phyloP scores from a whole-genome alignment of 2,329 filamentous ascomycete species.

The Pyrenophora seminiperda region DNA sequence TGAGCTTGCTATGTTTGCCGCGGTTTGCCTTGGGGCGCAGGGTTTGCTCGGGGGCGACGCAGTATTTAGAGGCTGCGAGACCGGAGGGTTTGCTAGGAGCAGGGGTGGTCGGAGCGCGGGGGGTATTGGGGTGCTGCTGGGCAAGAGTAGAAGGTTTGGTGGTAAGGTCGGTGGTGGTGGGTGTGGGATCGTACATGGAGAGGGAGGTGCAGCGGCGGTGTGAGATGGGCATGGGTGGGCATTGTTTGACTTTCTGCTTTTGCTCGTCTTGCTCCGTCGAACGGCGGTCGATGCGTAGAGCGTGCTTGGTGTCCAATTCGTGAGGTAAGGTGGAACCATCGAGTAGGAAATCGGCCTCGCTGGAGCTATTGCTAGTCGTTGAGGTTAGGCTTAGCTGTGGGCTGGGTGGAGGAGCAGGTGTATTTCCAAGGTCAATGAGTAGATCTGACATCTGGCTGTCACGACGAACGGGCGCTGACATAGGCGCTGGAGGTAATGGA shows the following conservation, averaged over 20 bases:
- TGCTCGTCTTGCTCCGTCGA: neutral
- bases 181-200: neutral
- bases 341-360: neutral
- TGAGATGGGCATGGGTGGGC: neutral
- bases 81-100: no score
- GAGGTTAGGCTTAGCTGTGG: constrained; percentile 3
- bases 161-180: neutral
- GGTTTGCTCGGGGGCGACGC: neutral
- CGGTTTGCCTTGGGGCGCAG: neutral
- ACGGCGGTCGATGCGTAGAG: no score
- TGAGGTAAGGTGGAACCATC: neutral
- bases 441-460: constrained; percentile 2
- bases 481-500: neutral
- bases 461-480: neutral
- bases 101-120: neutral
- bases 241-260: neutral
- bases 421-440: constrained; percentile 19
- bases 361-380: neutral
- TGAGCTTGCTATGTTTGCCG: no score
- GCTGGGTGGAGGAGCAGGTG: constrained; percentile 2
- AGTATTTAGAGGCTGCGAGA: neutral
- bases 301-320: neutral
- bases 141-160: neutral
- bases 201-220: constrained; percentile 15
- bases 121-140: neutral